These are phyloP conservation scores for Populus hybrid DNA, from an alignment of 441 rosid species.

Conservation along the genomic window DNA sequence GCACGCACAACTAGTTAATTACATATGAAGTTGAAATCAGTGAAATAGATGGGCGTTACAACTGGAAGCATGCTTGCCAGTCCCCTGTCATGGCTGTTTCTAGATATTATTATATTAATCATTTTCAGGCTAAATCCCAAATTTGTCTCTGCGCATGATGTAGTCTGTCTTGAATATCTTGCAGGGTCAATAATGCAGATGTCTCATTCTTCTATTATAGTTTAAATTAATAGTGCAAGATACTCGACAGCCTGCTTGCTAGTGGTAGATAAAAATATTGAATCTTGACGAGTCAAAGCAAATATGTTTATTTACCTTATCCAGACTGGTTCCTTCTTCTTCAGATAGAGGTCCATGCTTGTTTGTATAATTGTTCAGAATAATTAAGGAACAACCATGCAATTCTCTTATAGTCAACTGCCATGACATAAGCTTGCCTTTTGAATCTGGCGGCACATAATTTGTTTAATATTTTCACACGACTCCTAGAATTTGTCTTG, in stretches of 20 bases:
- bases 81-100: neutral
- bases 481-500: neutral
- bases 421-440: neutral
- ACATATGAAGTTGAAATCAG: neutral
- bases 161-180: constrained; percentile 3
- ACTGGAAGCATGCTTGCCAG: constrained; percentile 9
- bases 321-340: constrained; percentile 7
- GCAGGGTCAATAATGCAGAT: constrained; percentile 7
- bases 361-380: neutral
- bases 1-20: neutral
- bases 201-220: constrained; percentile 14
- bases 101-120: neutral
- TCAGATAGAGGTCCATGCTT: neutral
- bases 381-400: neutral
- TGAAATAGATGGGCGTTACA: neutral
- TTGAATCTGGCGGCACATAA: neutral
- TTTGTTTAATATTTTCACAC: neutral
- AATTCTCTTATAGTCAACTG: constrained; percentile 1
- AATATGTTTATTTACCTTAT: neutral
- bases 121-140: neutral
- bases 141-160: neutral
- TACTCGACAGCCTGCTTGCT: neutral
- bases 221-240: neutral
- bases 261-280: neutral
- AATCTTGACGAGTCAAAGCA: neutral